These are phyloP conservation scores for Phytopythium chamaehyphon DNA, from an alignment of 352 stramenopile genomes.

Conservation along the genomic window DNA sequence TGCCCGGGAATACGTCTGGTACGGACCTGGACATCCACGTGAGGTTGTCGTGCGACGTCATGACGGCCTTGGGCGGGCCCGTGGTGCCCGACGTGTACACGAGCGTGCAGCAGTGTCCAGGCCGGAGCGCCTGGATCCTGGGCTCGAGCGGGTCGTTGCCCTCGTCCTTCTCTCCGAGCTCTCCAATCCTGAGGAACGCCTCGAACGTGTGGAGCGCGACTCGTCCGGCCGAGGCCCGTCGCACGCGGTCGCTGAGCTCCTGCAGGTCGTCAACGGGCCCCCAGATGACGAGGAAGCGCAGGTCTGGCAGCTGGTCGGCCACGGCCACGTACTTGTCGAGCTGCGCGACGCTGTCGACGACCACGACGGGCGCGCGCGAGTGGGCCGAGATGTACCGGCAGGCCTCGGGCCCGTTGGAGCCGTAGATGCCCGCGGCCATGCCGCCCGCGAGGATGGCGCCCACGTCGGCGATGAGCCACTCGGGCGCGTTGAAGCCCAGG, in stretches of 20 bases:
- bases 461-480: slow-evolving; percentile 83
- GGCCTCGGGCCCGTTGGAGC: slow-evolving; percentile 67
- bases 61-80: slow-evolving; percentile 41
- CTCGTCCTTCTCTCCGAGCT: slow-evolving; percentile 1
- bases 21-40: slow-evolving; percentile 41
- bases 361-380: slow-evolving; percentile 64
- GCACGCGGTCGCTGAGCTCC: slow-evolving; percentile 27
- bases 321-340: slow-evolving; percentile 77
- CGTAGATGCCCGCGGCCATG: slow-evolving; percentile 85
- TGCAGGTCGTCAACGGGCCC: slow-evolving; percentile 11
- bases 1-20: slow-evolving; percentile 27
- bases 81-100: slow-evolving; percentile 86
- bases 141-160: background rate
- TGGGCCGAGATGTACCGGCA: slow-evolving; percentile 80
- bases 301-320: slow-evolving; percentile 50
- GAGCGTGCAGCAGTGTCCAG: slow-evolving; percentile 54
- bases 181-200: slow-evolving; percentile 48
- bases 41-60: slow-evolving; percentile 53
- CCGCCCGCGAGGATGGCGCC: slow-evolving; percentile 76
- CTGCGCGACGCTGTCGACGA: slow-evolving; percentile 63
- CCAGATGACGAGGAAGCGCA: slow-evolving; percentile 78
- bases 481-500: slow-evolving; percentile 80
- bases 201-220: slow-evolving; percentile 58
- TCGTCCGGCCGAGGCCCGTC: slow-evolving; percentile 17
- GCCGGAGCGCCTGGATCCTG: slow-evolving; percentile 18